Evolutionary conservation across 331 rosid genomes (phyloP), one percentile per base, ranked within the genome.

Genomic region (Stylosanthes scabra): DNA sequence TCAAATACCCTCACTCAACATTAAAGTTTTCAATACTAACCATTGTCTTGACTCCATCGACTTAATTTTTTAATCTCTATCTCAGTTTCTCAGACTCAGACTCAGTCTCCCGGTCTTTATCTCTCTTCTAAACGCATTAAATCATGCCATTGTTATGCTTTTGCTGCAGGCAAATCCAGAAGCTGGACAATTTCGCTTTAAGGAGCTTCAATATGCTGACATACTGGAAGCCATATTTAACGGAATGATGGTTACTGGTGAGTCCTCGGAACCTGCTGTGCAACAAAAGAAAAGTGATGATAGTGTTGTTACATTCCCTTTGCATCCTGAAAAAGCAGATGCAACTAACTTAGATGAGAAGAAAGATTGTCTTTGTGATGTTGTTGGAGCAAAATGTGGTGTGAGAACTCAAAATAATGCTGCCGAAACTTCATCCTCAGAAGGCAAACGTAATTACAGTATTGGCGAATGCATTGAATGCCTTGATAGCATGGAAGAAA

Each of bases 391-490:
- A 47, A 82, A 80, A 61, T 70, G 49, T 59, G 77, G 75, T 31
- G 62, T 6, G 46, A 68, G 41, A 6, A 25, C 46, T 59, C 84
- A 71, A 37, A 78, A 74, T 75, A 78, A 76, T 59, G 61, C 60
- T 34, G n/a, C 50, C 0, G 49, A 70, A 59, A 37, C 62, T 76
- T 73, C 83, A 31, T 76, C 78, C 11, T 52, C 71, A 4, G 82
- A 41, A 61, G 69, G 40, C 47, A 84, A 83, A 68, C 74, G 72
- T 25, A 84, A 49, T 68, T 90, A 82, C 52, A 87, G 88, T 40
- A 90, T 87, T 6, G 96, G 96, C 45, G 93, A 87, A 40, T 87
- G 96, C 82, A 87, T 90, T 16, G 82, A 82, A 66, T 85, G 85
- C 74, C 92, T 87, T 65, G 89, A 90, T 71, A 75, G 80, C 29